Evolutionary conservation across 164 flowering plant species (phyloP).

Genomic region (Tetracentron sinense): DNA sequence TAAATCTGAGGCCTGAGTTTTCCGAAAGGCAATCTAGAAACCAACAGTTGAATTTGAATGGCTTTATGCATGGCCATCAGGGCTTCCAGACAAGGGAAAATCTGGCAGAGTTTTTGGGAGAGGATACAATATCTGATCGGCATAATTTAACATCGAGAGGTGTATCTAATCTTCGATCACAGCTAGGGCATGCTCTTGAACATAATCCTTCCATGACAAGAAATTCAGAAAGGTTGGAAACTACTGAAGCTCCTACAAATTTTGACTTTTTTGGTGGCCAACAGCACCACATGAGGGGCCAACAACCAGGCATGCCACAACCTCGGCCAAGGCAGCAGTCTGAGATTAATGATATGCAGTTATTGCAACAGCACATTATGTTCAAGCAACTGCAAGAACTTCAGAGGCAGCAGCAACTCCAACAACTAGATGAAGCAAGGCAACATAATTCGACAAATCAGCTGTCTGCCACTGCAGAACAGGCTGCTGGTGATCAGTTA

Average conservation of each 20-base stretch:
- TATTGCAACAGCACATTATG: conserved; percentile 63
- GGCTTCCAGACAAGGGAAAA: conserved; percentile 34
- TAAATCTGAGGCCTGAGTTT: conserved; percentile 34
- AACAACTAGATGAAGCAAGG: conserved; percentile 46
- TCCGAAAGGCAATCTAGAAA: conserved; percentile 31
- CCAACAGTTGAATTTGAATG: conserved; percentile 40
- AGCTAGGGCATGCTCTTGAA: conserved; percentile 35
- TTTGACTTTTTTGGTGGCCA: conserved; percentile 30
- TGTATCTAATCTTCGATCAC: conserved; percentile 31
- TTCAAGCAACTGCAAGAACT: conserved; percentile 61
- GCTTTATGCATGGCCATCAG: conserved; percentile 36
- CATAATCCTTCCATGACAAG: conserved; percentile 21
- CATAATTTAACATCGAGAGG: conserved; percentile 38
- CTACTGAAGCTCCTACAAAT: conserved; percentile 28
- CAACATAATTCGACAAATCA: conserved; percentile 43
- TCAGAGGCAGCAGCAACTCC: conserved; percentile 64
- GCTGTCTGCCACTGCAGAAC: conserved; percentile 31
- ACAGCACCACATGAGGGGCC: conserved; percentile 29
- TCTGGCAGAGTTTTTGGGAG: conserved; percentile 40
- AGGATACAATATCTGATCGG: conserved; percentile 35
- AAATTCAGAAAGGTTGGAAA: conserved; percentile 26
- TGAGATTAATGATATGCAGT: conserved; percentile 44
- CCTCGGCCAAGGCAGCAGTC: conserved; percentile 41
- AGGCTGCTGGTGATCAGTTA: conserved; percentile 39
- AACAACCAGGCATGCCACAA: conserved; percentile 38